Evolutionary conservation across 768 basidiomycete genomes (phyloP), one percentile per base, ranked within the genome.

Genomic region (Rhizopogon roseolus): DNA sequence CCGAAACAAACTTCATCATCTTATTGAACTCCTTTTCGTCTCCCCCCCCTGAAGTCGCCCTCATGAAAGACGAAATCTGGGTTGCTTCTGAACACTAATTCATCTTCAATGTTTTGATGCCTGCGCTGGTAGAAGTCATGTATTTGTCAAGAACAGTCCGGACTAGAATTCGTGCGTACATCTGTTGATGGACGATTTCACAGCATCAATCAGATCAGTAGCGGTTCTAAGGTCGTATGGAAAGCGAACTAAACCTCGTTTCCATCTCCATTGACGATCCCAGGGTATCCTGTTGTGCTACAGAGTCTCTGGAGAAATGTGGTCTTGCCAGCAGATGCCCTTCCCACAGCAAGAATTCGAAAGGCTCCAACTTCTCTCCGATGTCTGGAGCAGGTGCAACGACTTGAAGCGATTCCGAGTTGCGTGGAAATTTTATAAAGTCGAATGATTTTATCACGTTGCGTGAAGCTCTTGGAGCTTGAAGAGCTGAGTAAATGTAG

Each of bases 41-140:
- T 6, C 48, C 27, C 2, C 29, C 48, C 19, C 37, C 32, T n/a
- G 14, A 49, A 49, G n/a, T 10, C 36, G 0, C 29, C 32, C 25
- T 74, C 72, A 41, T 73, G 73, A 48, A 73, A 73, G 44, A 68
- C 62, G 50, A 70, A 72, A 14, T 56, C 34, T 1, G 60, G 62
- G 40, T 66, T 66, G 54, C 58, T 67, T 39, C 52, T 52, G 57
- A 66, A 73, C 2, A 58, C 57, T 32, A 73, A 56, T 41, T 63
- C 53, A 28, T 58, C 49, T 42, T 64, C 41, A 37, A 73, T 67
- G 55, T 73, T 57, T 54, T 73, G 72, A 6, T 6, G 22, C 13
- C 28, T 16, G 7, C 45, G 16, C 28, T 19, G 3, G 29, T 29
- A 66, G 72, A 1, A 58, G 56, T 34, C 72, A 58, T 45, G 62